Evolutionary conservation across 2,329 filamentous ascomycete species (phyloP).

Genomic region (Monosporascus sp.): DNA sequence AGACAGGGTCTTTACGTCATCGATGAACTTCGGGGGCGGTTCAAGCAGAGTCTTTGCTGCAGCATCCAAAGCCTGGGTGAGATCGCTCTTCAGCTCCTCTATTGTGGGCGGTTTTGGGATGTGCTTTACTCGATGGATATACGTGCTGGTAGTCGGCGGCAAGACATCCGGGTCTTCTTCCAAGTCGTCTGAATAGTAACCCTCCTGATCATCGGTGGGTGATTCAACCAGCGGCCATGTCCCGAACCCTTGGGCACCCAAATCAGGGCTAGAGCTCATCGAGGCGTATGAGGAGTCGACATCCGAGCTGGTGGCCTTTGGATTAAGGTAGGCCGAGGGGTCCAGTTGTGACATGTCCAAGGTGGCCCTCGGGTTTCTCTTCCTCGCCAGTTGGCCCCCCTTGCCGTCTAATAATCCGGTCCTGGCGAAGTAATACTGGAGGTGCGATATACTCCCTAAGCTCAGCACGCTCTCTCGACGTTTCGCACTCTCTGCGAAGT

Average conservation of each 20-base stretch:
- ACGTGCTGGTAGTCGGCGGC: constrained; percentile 95
- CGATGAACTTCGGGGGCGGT: constrained; percentile 34
- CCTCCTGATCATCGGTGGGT: constrained; percentile 38
- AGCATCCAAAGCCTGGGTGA: constrained; percentile 38
- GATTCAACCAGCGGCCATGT: constrained; percentile 40
- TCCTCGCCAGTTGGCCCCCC: constrained; percentile 76
- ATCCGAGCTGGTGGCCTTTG: constrained; percentile 41
- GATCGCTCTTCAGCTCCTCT: constrained; percentile 62
- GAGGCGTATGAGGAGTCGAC: constrained; percentile 56
- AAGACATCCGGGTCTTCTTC: constrained; percentile 74
- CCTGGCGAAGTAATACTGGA: constrained; percentile 97
- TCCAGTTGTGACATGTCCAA: constrained; percentile 54
- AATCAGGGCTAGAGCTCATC: constrained; percentile 54
- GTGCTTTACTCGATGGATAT: constrained; percentile 77
- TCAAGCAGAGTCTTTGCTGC: constrained; percentile 59
- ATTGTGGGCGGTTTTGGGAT: constrained; percentile 81
- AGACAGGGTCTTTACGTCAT: constrained; percentile 9
- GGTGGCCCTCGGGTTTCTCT: constrained; percentile 55
- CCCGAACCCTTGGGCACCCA: constrained; percentile 35
- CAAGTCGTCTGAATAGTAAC: constrained; percentile 53
- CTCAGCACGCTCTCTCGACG: constrained; percentile 94
- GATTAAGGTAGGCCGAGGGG: constrained; percentile 33
- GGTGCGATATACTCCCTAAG: constrained; percentile 89
- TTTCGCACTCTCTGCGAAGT: constrained; percentile 85
- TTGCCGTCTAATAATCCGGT: constrained; percentile 93